These are phyloP conservation scores for Scedosporium boydii DNA, from an alignment of 2,329 filamentous ascomycete genomes.

Conservation along the genomic window DNA sequence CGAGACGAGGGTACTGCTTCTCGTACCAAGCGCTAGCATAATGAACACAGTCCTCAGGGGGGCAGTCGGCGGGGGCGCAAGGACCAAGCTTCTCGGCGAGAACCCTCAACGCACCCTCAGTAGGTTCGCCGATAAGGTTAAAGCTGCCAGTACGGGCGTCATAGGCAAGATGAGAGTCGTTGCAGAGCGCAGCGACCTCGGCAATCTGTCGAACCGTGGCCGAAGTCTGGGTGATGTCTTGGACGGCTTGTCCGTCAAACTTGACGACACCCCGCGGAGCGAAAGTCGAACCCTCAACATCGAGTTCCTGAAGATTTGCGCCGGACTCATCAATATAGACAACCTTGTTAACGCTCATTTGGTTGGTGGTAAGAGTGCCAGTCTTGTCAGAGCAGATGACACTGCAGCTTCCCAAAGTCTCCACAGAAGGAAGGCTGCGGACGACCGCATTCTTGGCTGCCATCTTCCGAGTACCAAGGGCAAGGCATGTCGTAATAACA, in stretches of 20 bases:
- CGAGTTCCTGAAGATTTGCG: slow-evolving; percentile 69
- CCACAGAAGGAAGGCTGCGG: slow-evolving; percentile 88
- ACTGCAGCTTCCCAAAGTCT: slow-evolving; percentile 97
- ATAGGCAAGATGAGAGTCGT: slow-evolving; percentile 75
- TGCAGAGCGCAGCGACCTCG: slow-evolving; percentile 69
- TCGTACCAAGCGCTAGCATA: slow-evolving; percentile 81
- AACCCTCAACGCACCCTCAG: slow-evolving; percentile 84
- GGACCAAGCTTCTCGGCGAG: slow-evolving; percentile 93
- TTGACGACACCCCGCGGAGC: slow-evolving; percentile 69
- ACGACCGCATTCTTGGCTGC: slow-evolving; percentile 97
- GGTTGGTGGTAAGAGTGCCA: slow-evolving; percentile 93
- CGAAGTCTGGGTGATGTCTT: slow-evolving; percentile 61
- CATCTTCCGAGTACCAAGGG: slow-evolving; percentile 96
- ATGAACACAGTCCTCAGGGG: slow-evolving; percentile 60
- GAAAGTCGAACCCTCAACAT: slow-evolving; percentile 90
- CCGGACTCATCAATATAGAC: slow-evolving; percentile 72
- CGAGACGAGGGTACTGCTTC: slow-evolving; percentile 60
- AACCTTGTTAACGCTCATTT: slow-evolving; percentile 96
- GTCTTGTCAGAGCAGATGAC: slow-evolving; percentile 99
- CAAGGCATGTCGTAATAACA: slow-evolving; percentile 97
- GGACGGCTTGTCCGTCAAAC: slow-evolving; percentile 55
- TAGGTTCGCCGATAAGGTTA: slow-evolving; percentile 84
- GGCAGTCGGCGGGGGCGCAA: slow-evolving; percentile 46
- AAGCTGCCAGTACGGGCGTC: slow-evolving; percentile 67
- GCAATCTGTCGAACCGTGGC: slow-evolving; percentile 71